phyloP scores from a whole-genome alignment of 1,139 yeast genomes.

The Sugiyamaella pinicola region DNA sequence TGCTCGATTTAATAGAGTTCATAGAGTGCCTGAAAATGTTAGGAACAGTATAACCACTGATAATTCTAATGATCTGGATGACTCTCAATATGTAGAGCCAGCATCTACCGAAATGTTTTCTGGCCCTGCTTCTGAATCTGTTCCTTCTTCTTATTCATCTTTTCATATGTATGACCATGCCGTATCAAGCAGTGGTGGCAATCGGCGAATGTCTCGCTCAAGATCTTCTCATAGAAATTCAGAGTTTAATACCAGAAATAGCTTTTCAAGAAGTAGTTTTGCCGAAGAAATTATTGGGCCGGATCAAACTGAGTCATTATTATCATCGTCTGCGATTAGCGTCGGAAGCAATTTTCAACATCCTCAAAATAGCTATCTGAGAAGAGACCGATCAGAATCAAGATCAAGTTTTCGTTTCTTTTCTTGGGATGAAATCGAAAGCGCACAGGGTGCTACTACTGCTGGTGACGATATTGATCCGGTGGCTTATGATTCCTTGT shows the following conservation, averaged over 20 bases:
- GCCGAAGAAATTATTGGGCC: slow-evolving; percentile 17
- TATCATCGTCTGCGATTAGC: slow-evolving; percentile 18
- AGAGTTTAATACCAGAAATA: slow-evolving; percentile 14
- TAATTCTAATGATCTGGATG: slow-evolving; percentile 15
- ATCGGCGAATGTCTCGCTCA: slow-evolving; percentile 46
- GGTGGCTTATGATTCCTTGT: slow-evolving; percentile 45
- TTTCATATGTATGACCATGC: slow-evolving; percentile 77
- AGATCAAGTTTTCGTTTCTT: slow-evolving; percentile 67
- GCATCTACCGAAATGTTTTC: slow-evolving; percentile 71
- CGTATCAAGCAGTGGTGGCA: slow-evolving; percentile 36
- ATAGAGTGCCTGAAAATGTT: background rate
- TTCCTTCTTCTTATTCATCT: slow-evolving; percentile 87
- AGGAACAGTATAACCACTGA: background rate
- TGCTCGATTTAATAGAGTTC: slow-evolving; percentile 13
- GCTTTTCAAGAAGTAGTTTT: slow-evolving; percentile 18
- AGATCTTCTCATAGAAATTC: slow-evolving; percentile 32
- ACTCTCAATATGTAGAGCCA: slow-evolving; percentile 37
- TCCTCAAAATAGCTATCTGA: slow-evolving; percentile 1
- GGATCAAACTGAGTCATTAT: slow-evolving; percentile 7
- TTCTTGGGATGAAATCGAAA: slow-evolving; percentile 76
- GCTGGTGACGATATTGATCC: slow-evolving; percentile 62
- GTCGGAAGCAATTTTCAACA: slow-evolving; percentile 9
- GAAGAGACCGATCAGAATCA: slow-evolving; percentile 35
- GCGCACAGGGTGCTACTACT: slow-evolving; percentile 82
- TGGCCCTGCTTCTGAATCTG: slow-evolving; percentile 86